Evolutionary conservation across 805 yeast species (phyloP).

Genomic region (Candida vartiovaarae): DNA sequence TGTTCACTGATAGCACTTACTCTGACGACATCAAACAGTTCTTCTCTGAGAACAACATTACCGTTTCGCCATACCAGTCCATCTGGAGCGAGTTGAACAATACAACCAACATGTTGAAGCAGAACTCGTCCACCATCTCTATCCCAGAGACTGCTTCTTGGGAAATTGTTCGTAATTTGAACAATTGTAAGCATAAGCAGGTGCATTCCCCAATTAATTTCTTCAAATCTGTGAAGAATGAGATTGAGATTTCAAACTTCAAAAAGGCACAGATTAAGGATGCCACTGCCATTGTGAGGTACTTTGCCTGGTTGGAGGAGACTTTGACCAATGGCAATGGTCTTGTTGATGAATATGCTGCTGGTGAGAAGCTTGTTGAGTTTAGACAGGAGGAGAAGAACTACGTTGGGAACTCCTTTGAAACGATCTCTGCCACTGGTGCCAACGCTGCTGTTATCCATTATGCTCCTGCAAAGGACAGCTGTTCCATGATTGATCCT

Average conservation of each 20-base stretch:
- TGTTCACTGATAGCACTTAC: slow-evolving; percentile 48
- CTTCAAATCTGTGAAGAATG: slow-evolving; percentile 72
- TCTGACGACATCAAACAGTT: slow-evolving; percentile 31
- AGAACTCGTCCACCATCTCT: slow-evolving; percentile 29
- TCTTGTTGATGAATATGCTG: slow-evolving; percentile 57
- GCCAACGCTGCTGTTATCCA: slow-evolving; percentile 71
- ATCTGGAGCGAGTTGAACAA: slow-evolving; percentile 51
- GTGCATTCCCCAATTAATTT: slow-evolving; percentile 55
- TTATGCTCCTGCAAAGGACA: slow-evolving; percentile 59
- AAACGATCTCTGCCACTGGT: slow-evolving; percentile 71
- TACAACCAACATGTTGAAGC: slow-evolving; percentile 16
- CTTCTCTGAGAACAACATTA: slow-evolving; percentile 38
- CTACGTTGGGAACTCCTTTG: slow-evolving; percentile 66
- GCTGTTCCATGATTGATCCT: slow-evolving; percentile 56
- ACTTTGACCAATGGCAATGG: slow-evolving; percentile 35
- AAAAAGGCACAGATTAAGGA: slow-evolving; percentile 75
- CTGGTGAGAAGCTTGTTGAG: slow-evolving; percentile 49
- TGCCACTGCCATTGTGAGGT: slow-evolving; percentile 67
- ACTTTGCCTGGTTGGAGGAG: slow-evolving; percentile 77
- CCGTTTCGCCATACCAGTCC: slow-evolving; percentile 43
- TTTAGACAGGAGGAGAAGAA: slow-evolving; percentile 48
- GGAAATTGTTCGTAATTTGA: slow-evolving; percentile 53
- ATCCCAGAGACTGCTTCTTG: slow-evolving; percentile 58
- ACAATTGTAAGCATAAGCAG: slow-evolving; percentile 29
- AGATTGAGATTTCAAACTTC: slow-evolving; percentile 64